These are phyloP conservation scores for Tricholoma hemisulphureum DNA, from an alignment of 768 basidiomycete genomes.

Conservation along the genomic window DNA sequence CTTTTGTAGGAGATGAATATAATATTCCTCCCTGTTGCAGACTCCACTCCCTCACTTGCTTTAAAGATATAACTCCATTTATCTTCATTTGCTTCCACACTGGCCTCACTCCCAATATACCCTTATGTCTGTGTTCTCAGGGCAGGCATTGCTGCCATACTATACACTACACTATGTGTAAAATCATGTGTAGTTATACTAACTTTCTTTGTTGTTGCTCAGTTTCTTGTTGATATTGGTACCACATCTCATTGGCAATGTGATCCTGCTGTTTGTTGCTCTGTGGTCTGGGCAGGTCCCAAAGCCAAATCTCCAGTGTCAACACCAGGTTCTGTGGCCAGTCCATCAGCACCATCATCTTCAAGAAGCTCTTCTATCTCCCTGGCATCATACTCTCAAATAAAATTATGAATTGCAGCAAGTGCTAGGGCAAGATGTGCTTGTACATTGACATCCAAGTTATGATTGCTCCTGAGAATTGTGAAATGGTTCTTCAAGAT, in stretches of 20 bases:
- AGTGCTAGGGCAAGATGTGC: conserved; percentile 26
- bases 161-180: too few relatives aligned
- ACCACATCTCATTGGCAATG: neutral
- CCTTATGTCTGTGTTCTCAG: too few relatives aligned
- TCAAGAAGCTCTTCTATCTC: neutral
- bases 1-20: too few relatives aligned
- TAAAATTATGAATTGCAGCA: neutral
- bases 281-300: neutral
- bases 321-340: neutral
- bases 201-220: neutral
- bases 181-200: neutral
- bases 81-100: too few relatives aligned
- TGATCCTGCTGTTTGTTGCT: neutral
- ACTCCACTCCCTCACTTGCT: too few relatives aligned
- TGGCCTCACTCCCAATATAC: too few relatives aligned
- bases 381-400: neutral
- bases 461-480: conserved; percentile 21
- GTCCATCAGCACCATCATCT: neutral
- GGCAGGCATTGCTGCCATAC: too few relatives aligned
- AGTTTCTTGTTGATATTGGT: neutral
- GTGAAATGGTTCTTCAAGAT: conserved; percentile 23
- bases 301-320: neutral
- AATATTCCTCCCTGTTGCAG: too few relatives aligned
- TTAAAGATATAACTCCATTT: too few relatives aligned
- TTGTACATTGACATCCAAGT: conserved; percentile 15